A percentile compares a stretch with the other conserved stretches of the same genome.
Conservation (phyloP, 2,329 filamentous ascomycete genomes). For the Phyllosticta citribraziliensis region DNA sequence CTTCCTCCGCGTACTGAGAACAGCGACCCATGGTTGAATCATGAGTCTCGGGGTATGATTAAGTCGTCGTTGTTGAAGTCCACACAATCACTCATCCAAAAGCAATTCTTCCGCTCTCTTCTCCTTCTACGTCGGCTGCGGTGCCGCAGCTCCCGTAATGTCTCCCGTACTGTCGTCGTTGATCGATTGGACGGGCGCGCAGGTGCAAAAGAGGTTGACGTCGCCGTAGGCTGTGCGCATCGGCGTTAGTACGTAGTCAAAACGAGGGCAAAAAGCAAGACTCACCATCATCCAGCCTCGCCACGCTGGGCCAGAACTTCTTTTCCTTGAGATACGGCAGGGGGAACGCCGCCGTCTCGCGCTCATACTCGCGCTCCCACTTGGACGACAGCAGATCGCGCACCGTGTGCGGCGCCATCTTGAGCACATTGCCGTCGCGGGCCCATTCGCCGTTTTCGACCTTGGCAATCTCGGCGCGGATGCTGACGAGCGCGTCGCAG, state of each 20-base stretch:
- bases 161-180: constrained; percentile 22
- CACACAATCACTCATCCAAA: neutral
- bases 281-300: constrained; percentile 78
- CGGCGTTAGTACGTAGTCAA: constrained; percentile 10
- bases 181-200: constrained; percentile 61
- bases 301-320: constrained; percentile 94
- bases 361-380: constrained; percentile 74
- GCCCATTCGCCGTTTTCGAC: constrained; percentile 72
- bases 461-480: constrained; percentile 73
- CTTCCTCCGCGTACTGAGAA: neutral
- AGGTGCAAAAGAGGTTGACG: constrained; percentile 89
- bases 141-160: constrained; percentile 26
- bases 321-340: constrained; percentile 75
- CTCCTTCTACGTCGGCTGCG: constrained; percentile 19
- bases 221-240: constrained; percentile 64
- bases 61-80: neutral
- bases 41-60: neutral
- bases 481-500: constrained; percentile 78
- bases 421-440: constrained; percentile 70
- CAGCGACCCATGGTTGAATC: neutral
- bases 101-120: neutral
- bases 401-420: constrained; percentile 80
- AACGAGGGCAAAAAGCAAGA: constrained; percentile 15
- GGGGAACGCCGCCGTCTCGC: constrained; percentile 81
- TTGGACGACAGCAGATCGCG: constrained; percentile 64